Base-by-base conservation (phyloP, 1,284 basidiomycete genomes). In the Volvariella volvacea region DNA sequence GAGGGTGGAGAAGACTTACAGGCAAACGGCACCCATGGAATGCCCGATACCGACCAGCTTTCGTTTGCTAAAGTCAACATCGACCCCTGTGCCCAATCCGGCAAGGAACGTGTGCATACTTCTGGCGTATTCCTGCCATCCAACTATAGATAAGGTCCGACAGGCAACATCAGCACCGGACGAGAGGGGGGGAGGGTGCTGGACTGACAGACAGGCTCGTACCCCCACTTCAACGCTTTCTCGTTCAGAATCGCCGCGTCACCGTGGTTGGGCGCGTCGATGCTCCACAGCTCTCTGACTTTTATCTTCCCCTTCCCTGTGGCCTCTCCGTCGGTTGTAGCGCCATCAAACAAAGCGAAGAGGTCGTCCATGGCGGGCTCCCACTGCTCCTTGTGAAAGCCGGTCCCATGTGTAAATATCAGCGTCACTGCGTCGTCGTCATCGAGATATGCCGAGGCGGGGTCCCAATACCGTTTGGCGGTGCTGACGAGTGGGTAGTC, bases 381-480 rank as follows among this genome's bases (percentile, higher is more conserved):
- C 72, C 74, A 79, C 17, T 67, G 64, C 49, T 79, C 77, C 50
- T 78, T 79, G 55, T 72, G 70, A 51, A 71, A 76, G 0, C 76
- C 70, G 1, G 70, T 74, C 4, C 67, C 76, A 52, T 79, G 77
- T 1, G 72, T 56, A 41, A 76, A 66, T 22, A 79, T 54, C 22
- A 78, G 58, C 0, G 76, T 78, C 7, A 69, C 40, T 0, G 70
- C 75, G 7, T 66, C 60, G 0, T 63, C 53, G 46, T 70, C 69
- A 17, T 62, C 48, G 14, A 62, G 51, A 42, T 57, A 45, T 4
- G 60, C 53, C 3, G 67, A 63, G 2, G 54, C 48, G 0, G 65
- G 50, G 9, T 61, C 51, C 68, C 68, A 71, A 54, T 76, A 77
- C 4, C 73, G 71, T 47, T 74, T 78, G 3, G 64, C 71, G 4